Evolutionary conservation across 306 rosid genomes (phyloP), one percentile per base, ranked within the genome.

Genomic region (Hippophae gyantsensis): DNA sequence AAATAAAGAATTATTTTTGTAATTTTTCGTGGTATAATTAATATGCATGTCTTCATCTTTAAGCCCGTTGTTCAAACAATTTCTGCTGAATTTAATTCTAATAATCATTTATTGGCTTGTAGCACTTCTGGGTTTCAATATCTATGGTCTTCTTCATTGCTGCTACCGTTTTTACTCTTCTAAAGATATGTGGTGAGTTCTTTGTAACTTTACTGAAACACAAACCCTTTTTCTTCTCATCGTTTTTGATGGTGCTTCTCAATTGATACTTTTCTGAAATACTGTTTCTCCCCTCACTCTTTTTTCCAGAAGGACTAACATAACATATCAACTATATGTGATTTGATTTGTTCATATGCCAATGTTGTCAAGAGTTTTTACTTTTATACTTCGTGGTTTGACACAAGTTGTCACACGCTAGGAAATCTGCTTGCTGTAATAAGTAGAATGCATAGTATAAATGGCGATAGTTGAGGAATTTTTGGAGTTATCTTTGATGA

Each of bases 121-220:
- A 92, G 98, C 98, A 92, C 80, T 92, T 92, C 87, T 92, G 98
- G 98, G 87, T 90, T 63, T 82, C 98, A 43, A 92, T 92, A 66
- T 81, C 98, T 74, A 92, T 92, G 98, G 96, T 92, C 75, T 87
- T 92, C 93, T 76, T 87, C 65, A 65, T 81, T 61, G 98, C 98
- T 47, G 98, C 96, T 13, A 85, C 98, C 52, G 48, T 77, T 38
- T 92, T 92, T 79, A 83, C 96, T 61, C 86, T 92, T 67, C 86
- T 92, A 23, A 92, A 92, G 86, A 78, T 92, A 69, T 76, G 84
- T 12, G 98, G 98, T 92, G 72, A 72, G 95, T 67, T 69, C 41
- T 67, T 46, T 54, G 58, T 59, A 71, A 59, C 56, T 69, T 56
- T 18, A 3, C 43, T 76, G 25, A 43, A 9, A 26, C 18, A 43